Evolutionary conservation across 75 land plant genomes (phyloP).

Genomic region (Sequoia sempervirens): DNA sequence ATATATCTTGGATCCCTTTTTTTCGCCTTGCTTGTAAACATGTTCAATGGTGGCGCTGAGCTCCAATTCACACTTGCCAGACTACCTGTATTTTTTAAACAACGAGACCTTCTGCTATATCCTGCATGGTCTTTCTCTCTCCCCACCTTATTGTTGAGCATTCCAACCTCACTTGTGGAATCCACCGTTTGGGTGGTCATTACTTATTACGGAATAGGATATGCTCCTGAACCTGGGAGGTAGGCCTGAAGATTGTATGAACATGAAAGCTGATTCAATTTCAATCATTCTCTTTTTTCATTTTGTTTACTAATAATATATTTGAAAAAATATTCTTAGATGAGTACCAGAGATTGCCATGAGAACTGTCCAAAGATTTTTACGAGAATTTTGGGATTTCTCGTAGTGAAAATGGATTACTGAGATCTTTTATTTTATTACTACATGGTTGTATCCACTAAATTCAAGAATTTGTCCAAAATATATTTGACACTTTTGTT

Average conservation of each 20-base stretch:
- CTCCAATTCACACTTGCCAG: neutral
- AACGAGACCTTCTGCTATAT: too few species aligned
- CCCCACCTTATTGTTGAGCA: too few species aligned
- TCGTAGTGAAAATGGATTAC: neutral
- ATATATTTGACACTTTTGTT: too few species aligned
- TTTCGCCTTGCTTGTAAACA: constrained; percentile 13
- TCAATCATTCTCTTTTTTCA: neutral
- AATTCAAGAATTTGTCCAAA: too few species aligned
- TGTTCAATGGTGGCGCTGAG: constrained; percentile 30
- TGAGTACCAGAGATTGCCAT: neutral
- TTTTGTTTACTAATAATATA: neutral
- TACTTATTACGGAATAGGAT: constrained; percentile 25
- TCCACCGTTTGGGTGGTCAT: constrained; percentile 15
- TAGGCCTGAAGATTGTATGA: neutral
- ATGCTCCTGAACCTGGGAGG: constrained; percentile 27
- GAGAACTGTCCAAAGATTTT: neutral
- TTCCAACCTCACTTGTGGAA: constrained; percentile 20
- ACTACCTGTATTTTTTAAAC: neutral
- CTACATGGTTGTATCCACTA: too few species aligned
- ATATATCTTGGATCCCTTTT: constrained; percentile 20
- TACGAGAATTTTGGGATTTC: neutral
- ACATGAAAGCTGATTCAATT: neutral
- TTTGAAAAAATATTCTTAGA: neutral
- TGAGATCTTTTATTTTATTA: neutral
- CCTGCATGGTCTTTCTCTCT: too few species aligned